Evolutionary conservation across 1,284 basidiomycete species (phyloP).

Genomic region (Limonomyces culmigenus): DNA sequence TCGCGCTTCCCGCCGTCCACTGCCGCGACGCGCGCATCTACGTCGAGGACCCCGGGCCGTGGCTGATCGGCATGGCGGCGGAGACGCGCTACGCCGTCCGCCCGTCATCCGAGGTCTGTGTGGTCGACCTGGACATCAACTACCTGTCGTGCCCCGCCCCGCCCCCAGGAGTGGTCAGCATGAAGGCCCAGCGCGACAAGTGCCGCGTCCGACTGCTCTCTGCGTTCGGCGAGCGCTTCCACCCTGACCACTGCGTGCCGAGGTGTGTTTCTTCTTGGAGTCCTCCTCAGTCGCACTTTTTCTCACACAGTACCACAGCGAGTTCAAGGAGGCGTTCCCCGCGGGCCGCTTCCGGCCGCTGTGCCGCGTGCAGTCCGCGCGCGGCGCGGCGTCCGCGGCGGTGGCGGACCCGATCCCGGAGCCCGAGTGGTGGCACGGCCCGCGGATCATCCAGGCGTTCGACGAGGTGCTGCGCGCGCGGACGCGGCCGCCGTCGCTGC

Average conservation of each 20-base stretch:
- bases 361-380: slow-evolving; percentile 72
- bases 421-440: slow-evolving; percentile 88
- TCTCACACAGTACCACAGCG: slow-evolving; percentile 23
- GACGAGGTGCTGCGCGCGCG: slow-evolving; percentile 78
- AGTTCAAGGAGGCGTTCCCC: slow-evolving; percentile 93
- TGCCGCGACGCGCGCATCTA: slow-evolving; percentile 83
- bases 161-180: slow-evolving; percentile 65
- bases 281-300: slow-evolving; percentile 2
- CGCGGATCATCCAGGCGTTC: slow-evolving; percentile 76
- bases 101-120: slow-evolving; percentile 67
- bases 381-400: slow-evolving; percentile 60
- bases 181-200: slow-evolving; percentile 72
- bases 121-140: slow-evolving; percentile 91
- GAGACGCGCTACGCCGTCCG: slow-evolving; percentile 71
- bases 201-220: slow-evolving; percentile 60
- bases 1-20: slow-evolving; percentile 74
- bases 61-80: slow-evolving; percentile 83
- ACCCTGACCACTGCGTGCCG: slow-evolving; percentile 67
- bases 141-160: slow-evolving; percentile 70
- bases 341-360: slow-evolving; percentile 72
- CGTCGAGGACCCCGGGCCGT: slow-evolving; percentile 78
- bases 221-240: slow-evolving; percentile 73
- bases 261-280: slow-evolving; percentile 42
- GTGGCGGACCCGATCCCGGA: slow-evolving; percentile 76
- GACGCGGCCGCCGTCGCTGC: slow-evolving; percentile 77